These are phyloP conservation scores for Ilyonectria robusta DNA, from an alignment of 2,329 filamentous ascomycete genomes.

Conservation along the genomic window DNA sequence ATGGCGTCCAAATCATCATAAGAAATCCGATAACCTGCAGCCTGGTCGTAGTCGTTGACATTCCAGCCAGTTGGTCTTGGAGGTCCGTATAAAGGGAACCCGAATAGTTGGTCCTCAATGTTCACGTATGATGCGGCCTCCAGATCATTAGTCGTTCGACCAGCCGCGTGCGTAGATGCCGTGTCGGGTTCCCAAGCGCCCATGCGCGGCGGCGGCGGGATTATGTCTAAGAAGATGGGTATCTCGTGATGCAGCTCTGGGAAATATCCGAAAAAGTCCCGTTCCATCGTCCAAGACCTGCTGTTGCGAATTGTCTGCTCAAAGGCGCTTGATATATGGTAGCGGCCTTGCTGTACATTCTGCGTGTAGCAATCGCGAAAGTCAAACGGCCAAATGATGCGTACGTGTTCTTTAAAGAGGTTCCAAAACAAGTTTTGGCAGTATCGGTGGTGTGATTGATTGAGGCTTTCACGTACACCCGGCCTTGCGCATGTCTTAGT, in stretches of 20 bases:
- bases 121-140: neutral
- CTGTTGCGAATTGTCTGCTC: neutral
- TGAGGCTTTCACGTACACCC: neutral
- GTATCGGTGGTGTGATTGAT: constrained; percentile 1
- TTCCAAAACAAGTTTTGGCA: constrained; percentile 11
- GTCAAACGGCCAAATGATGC: constrained; percentile 9
- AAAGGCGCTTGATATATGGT: neutral
- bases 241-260: constrained; percentile 1
- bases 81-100: neutral
- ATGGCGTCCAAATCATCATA: neutral
- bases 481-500: neutral
- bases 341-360: neutral
- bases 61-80: neutral
- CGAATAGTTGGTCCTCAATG: neutral
- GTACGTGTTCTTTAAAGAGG: constrained; percentile 5
- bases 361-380: constrained; percentile 6
- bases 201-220: neutral
- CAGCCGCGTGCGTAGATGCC: neutral
- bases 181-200: neutral
- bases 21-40: neutral
- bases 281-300: constrained; percentile 12
- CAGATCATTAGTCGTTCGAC: neutral
- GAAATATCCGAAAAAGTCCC: neutral
- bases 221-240: neutral
- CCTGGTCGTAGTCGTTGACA: neutral